Base-by-base conservation (phyloP, 2,329 filamentous ascomycete genomes). In the Alternaria ventricosa region DNA sequence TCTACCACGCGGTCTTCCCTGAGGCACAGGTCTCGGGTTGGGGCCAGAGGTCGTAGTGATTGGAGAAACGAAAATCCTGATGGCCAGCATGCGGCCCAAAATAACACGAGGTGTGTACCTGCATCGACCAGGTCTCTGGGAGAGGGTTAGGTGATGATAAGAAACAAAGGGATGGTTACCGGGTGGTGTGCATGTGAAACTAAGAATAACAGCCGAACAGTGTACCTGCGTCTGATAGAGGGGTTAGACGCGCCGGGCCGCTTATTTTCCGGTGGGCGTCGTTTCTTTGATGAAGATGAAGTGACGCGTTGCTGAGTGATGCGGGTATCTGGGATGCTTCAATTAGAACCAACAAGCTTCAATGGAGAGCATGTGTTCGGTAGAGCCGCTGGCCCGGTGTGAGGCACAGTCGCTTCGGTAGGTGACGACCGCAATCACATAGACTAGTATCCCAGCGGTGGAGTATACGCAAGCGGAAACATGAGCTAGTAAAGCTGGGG, bases 271-370 rank as follows among this genome's bases (percentile, higher is more conserved):
- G 53, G 55, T 28, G 23, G 43, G 53, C 36, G 28, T 49, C 45
- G 27, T 46, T 57, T 36, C 25, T 51, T 30, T 44, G 46, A 27
- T 15, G n/a, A 20, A 27, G 46, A 27, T 9, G n/a, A 20, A 36
- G 50, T 30, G 60, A 44, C 18, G 53, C 33, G 45, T 23, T 36
- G 36, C 41, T 43, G 47, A 47, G 33, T 45, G 55, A 55, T 54
- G 58, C 22, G 22, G 28, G 51, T 53, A 44, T 54, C 46, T 55
- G 43, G 20, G 13, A 33, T 60, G 63, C 67, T 65, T 57, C 60
- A 63, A 68, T 70, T 76, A 76, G 73, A 72, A 74, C 70, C 58
- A 57, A 55, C 23, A 65, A 64, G 61, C 55, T 66, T 67, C 61
- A 69, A 61, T 59, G 64, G 60, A 60, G 49, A 28, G 25, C 30